Percentiles rank a stretch among this genome's conserved stretches.
These are phyloP conservation scores for Magnusiomyces suaveolens DNA, from an alignment of 1,139 yeast species.

Conservation along the genomic window DNA sequence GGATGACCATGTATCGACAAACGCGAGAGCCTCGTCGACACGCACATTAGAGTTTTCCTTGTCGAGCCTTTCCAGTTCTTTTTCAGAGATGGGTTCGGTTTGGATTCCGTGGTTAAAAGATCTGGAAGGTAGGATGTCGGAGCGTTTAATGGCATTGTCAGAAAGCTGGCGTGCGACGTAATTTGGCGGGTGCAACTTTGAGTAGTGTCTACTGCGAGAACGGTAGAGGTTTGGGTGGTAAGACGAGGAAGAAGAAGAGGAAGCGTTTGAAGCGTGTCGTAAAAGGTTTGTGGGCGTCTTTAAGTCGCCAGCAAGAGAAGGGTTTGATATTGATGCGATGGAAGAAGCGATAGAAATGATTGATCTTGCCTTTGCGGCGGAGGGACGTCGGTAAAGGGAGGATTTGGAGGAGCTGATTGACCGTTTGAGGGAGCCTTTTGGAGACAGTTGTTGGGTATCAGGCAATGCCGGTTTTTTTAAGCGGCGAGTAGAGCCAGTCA, in stretches of 20 bases:
- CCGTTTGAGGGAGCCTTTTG: not conserved
- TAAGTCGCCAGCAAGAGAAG: not conserved
- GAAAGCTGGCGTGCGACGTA: too few relatives aligned
- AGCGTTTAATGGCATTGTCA: constrained; percentile 9
- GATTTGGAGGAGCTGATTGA: not conserved
- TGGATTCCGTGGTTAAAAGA: not conserved
- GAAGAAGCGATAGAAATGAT: constrained; percentile 4
- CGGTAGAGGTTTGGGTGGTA: too few relatives aligned
- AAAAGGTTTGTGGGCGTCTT: too few relatives aligned
- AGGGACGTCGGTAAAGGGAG: constrained; percentile 4
- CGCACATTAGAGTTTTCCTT: constrained; percentile 5
- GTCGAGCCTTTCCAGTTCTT: constrained; percentile 7
- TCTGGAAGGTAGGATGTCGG: constrained; percentile 6
- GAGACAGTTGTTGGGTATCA: not conserved
- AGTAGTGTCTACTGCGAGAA: not conserved
- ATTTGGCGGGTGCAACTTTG: too few relatives aligned
- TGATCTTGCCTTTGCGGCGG: not conserved
- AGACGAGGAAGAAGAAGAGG: too few relatives aligned
- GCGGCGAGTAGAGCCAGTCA: constrained; percentile 2
- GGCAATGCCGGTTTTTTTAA: too few relatives aligned
- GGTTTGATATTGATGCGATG: not conserved
- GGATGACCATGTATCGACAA: constrained; percentile 31
- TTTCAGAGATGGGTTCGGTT: constrained; percentile 1
- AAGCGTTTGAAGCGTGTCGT: too few relatives aligned
- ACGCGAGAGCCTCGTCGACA: constrained; percentile 25